Percentiles rank a stretch among this genome's conserved stretches.
These are phyloP conservation scores for Candida montana DNA, from an alignment of 805 yeast genomes.

Conservation along the genomic window DNA sequence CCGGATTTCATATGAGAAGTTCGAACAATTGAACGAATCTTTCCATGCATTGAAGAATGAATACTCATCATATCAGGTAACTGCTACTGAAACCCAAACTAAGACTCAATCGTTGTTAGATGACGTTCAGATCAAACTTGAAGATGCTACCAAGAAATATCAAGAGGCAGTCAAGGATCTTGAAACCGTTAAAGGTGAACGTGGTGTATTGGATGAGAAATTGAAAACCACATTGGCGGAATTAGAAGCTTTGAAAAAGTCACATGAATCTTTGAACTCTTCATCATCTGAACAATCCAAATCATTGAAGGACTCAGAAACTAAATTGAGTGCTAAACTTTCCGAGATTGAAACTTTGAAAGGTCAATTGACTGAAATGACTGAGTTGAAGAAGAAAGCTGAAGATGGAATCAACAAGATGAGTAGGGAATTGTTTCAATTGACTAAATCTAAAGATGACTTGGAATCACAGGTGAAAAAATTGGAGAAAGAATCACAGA, in stretches of 20 bases:
- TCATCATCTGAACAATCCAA: conserved; percentile 32
- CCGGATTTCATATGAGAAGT: conserved; percentile 52
- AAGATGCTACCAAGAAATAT: conserved; percentile 9
- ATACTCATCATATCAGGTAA: conserved; percentile 28
- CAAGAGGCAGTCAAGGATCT: conserved; percentile 16
- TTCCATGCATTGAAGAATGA: conserved; percentile 33
- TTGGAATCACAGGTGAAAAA: conserved; percentile 39
- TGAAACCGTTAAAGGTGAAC: conserved; percentile 14
- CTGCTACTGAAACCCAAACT: conserved; percentile 28
- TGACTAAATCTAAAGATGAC: conserved; percentile 55
- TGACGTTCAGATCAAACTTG: conserved; percentile 12
- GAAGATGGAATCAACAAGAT: conserved; percentile 88
- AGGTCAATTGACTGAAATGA: conserved; percentile 23
- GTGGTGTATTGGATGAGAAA: conserved; percentile 19
- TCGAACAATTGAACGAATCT: conserved; percentile 28
- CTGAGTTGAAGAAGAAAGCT: conserved; percentile 49
- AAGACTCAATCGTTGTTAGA: conserved; percentile 20
- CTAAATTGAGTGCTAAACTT: conserved; percentile 14
- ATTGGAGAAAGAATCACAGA: conserved; percentile 28
- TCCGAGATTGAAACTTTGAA: conserved; percentile 23
- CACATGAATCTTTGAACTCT: conserved; percentile 29
- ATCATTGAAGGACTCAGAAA: conserved; percentile 17
- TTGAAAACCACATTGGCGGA: conserved; percentile 6
- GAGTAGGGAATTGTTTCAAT: conserved; percentile 73
- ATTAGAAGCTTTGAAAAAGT: conserved; percentile 25